phyloP scores from a whole-genome alignment of 768 basidiomycete genomes.

The Auricularia sp. region DNA sequence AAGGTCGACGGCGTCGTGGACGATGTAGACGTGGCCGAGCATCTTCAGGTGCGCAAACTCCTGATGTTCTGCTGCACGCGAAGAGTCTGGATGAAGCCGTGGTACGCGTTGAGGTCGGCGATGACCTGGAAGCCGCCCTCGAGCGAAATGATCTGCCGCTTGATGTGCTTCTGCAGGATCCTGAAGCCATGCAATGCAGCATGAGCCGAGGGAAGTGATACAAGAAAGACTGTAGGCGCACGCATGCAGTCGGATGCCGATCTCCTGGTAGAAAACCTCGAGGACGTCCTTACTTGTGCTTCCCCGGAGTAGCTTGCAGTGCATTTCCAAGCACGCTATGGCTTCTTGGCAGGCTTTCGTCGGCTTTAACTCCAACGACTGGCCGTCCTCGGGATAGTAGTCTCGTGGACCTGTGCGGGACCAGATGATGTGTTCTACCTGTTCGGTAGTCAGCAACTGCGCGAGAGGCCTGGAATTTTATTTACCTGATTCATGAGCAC shows the following conservation, averaged over 20 bases:
- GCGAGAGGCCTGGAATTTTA: background rate
- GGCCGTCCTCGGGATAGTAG: conserved; percentile 82
- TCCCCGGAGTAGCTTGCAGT: conserved; percentile 84
- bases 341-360: conserved; percentile 85
- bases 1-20: conserved; percentile 90
- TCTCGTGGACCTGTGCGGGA: conserved; percentile 74
- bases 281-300: conserved; percentile 93
- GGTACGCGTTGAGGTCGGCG: conserved; percentile 90
- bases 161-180: conserved; percentile 92
- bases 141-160: conserved; percentile 92
- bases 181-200: conserved; percentile 27
- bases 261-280: conserved; percentile 96
- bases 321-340: conserved; percentile 78
- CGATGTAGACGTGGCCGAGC: conserved; percentile 93
- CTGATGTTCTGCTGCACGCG: background rate
- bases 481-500: conserved; percentile 87
- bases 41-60: conserved; percentile 95
- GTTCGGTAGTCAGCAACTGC: background rate
- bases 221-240: conserved; percentile 26
- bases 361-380: conserved; percentile 69
- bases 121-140: conserved; percentile 93
- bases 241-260: conserved; percentile 82
- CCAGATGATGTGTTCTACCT: conserved; percentile 91
- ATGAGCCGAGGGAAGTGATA: too few species aligned
- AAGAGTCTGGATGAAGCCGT: conserved; percentile 77